A percentile compares a stretch with the other conserved stretches of the same genome.
Evolutionary conservation across 371 early-diverging fungal species (phyloP).

Genomic region (Apophysomyces elegans): DNA sequence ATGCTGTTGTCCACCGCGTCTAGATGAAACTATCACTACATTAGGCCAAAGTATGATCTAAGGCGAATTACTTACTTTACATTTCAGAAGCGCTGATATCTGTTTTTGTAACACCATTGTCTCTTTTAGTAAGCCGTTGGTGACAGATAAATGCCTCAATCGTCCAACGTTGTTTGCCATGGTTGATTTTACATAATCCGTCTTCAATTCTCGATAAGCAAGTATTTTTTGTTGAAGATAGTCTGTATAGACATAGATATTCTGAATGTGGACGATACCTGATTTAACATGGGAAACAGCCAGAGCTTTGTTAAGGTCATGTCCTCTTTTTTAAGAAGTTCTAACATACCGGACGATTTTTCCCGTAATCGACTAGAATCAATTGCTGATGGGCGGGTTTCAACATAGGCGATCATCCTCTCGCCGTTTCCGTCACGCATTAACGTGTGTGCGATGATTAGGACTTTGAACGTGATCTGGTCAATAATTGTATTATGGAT

Average conservation of each 20-base stretch:
- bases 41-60: neutral
- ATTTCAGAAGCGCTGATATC: slow-evolving; percentile 76
- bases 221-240: slow-evolving; percentile 85
- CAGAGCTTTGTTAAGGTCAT: neutral
- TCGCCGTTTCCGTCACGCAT: slow-evolving; percentile 83
- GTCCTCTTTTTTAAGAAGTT: neutral
- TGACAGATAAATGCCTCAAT: slow-evolving; percentile 59
- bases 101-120: slow-evolving; percentile 77
- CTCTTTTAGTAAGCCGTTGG: slow-evolving; percentile 77
- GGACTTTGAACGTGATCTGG: slow-evolving; percentile 86
- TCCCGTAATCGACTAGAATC: slow-evolving; percentile 70
- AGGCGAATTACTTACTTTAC: slow-evolving; percentile 58
- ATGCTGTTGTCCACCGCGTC: slow-evolving; percentile 88
- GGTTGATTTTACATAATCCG: slow-evolving; percentile 67
- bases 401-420: slow-evolving; percentile 72
- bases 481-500: too few relatives aligned
- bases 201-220: slow-evolving; percentile 71
- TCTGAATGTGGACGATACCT: slow-evolving; percentile 64
- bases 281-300: neutral
- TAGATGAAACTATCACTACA: slow-evolving; percentile 66
- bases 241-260: slow-evolving; percentile 79
- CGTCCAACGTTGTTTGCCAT: slow-evolving; percentile 43
- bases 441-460: slow-evolving; percentile 82
- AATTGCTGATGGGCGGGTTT: slow-evolving; percentile 58
- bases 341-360: slow-evolving; percentile 49